A percentile compares a stretch with the other conserved stretches of the same genome.
These are phyloP conservation scores for Kluyveromyces sp. DNA, from an alignment of 1,139 yeast genomes.

Conservation along the genomic window DNA sequence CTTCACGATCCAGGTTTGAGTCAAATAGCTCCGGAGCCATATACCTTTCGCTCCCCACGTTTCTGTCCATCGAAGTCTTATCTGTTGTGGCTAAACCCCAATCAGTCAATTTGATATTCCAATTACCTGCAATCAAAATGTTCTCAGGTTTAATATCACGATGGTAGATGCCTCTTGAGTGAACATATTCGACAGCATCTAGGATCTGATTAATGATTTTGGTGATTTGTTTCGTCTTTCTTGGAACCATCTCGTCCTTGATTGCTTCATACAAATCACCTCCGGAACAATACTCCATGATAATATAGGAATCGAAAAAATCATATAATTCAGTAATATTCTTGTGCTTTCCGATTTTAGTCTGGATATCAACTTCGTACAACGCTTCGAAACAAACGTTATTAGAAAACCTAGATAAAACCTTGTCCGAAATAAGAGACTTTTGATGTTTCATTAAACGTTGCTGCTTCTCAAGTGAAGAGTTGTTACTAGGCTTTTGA, in stretches of 20 bases:
- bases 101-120: slow-evolving; percentile 78
- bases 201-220: slow-evolving; percentile 72
- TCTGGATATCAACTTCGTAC: slow-evolving; percentile 72
- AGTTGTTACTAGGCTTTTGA: too few species aligned
- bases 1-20: slow-evolving; percentile 29
- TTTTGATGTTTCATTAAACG: slow-evolving; percentile 17
- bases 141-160: slow-evolving; percentile 90
- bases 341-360: slow-evolving; percentile 49
- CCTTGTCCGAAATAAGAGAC: slow-evolving; percentile 28
- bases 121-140: slow-evolving; percentile 61
- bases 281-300: slow-evolving; percentile 80
- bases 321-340: slow-evolving; percentile 62
- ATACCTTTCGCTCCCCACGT: slow-evolving; percentile 88
- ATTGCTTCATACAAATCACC: slow-evolving; percentile 95
- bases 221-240: slow-evolving; percentile 63
- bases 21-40: slow-evolving; percentile 95
- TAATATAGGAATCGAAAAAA: slow-evolving; percentile 70
- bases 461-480: slow-evolving; percentile 14
- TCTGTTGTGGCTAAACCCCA: slow-evolving; percentile 86
- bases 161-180: slow-evolving; percentile 65
- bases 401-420: slow-evolving; percentile 28
- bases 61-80: slow-evolving; percentile 63
- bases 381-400: slow-evolving; percentile 55
- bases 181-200: slow-evolving; percentile 73
- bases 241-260: slow-evolving; percentile 72